phyloP scores from a whole-genome alignment of 257 asterid genomes.

The Solanum rostratum region DNA sequence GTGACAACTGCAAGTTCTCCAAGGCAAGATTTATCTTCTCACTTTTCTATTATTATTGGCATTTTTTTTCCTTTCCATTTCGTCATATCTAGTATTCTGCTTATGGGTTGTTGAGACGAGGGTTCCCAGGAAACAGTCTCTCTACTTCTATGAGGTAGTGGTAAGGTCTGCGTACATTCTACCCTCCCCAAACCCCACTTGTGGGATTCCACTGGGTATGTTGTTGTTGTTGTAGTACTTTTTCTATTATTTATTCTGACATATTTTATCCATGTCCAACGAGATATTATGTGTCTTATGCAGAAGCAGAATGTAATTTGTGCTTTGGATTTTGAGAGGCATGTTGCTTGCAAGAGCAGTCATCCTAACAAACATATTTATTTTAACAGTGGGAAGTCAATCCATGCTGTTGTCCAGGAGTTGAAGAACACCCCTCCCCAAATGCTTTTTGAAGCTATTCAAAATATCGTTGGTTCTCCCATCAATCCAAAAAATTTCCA shows the following conservation, averaged over 20 bases:
- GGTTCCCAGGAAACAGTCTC: no score
- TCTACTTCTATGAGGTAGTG: no score
- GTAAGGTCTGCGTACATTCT: no score
- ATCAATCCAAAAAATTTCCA: conserved; percentile 47
- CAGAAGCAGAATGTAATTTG: conserved; percentile 29
- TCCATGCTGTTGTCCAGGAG: conserved; percentile 63
- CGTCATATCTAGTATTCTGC: no score
- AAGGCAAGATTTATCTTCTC: no score
- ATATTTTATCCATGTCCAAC: not conserved
- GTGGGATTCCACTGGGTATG: no score
- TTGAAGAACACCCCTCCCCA: conserved; percentile 57
- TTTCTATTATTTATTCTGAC: no score
- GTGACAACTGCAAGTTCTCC: conserved; percentile 40
- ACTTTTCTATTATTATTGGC: no score
- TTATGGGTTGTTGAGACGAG: no score
- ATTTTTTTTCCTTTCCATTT: no score
- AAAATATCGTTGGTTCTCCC: conserved; percentile 43
- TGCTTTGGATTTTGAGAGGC: conserved; percentile 74
- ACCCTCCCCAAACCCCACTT: no score
- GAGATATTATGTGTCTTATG: not conserved
- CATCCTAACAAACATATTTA: conserved; percentile 78
- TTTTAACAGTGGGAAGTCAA: conserved; percentile 66
- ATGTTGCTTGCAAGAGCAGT: conserved; percentile 71
- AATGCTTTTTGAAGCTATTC: conserved; percentile 45
- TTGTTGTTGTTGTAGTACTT: no score